Evolutionary conservation across 306 rosid genomes (phyloP), one percentile per base, ranked within the genome.

Genomic region (Abrus pulchellus): DNA sequence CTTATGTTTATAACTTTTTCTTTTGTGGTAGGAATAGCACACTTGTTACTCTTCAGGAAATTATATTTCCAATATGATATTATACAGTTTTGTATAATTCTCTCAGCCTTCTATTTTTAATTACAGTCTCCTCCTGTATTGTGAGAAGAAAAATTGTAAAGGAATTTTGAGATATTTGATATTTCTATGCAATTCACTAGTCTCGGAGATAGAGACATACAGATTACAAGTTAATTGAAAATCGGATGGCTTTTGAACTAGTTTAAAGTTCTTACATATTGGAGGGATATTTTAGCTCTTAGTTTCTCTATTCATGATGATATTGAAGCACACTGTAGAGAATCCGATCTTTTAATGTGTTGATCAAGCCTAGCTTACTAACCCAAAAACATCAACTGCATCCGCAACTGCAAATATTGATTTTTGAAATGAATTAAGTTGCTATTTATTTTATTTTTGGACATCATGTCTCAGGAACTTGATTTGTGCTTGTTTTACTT

Each of bases 11-110:
- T 45, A 66, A 55, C 49, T 48, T 34, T 43, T 29, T 30, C 40
- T 72, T 65, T 43, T 53, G 60, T 75, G 27, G n/a, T 32, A 30
- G 52, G 72, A 62, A 72, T 61, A 75, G 53, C 76, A 73, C 76
- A 33, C 41, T 10, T 56, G 49, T 52, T 57, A 44, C 36, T 59
- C 34, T 44, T 52, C 75, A 75, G 85, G 74, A 57, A 45, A 45
- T 74, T 45, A 74, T 36, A 10, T 28, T 57, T 50, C 43, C 34
- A 20, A 28, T 60, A 59, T 38, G n/a, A 41, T 83, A 38, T 41
- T 4, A 4, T 52, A 1, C 20, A 29, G 29, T 41, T 50, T 28
- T 56, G 5, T 14, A 41, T 12, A 56, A 50, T 49, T 74, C 44
- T 69, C 40, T 36, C 40, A 36, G 60, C 59, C 29, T 59, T 59